Evolutionary conservation across 1,284 basidiomycete species (phyloP), one percentile per base, ranked within the genome.

Genomic region (Leccinum griseonigrum): DNA sequence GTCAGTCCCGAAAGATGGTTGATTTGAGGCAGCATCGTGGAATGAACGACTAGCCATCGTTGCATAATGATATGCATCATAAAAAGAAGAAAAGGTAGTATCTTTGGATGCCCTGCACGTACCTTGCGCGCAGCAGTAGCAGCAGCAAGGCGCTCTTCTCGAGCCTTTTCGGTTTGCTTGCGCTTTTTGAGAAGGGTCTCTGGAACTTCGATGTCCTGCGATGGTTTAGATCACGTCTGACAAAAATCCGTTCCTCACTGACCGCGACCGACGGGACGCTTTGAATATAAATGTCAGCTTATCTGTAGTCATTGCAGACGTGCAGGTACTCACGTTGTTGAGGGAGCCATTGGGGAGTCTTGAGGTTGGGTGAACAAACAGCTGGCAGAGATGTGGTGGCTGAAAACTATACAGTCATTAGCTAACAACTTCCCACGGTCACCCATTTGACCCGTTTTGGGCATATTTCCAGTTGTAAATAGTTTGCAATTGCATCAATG

Each of bases 111-210:
- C 11, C 36, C 34, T 46, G 52, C 16, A 73, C 89, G 76, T 77
- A 98, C 97, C 92, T 98, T 98, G 77, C 92, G 92, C 72, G 93
- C 92, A 75, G 92, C 92, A 58, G 84, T 78, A 40, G 93, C 92
- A 68, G 93, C 92, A 68, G 85, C 87, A 73, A 96, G 84, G 77
- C 94, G 95, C 79, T 98, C 96, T 85, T 98, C 95, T 73, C 95
- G 88, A 68, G 91, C 91, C 87, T 98, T 97, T 84, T 96, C 95
- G 77, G 91, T 97, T 81, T 95, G 90, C 85, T 97, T 97, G 82
- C 97, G 88, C 87, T 98, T 99, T 87, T 97, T 97, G 83, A 98
- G 93, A 83, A 97, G 88, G 75, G 95, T 97, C 88, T 97, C 95
- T 78, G 95, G 95, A 81, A 97, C 94, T 85, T 95, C 91, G 76